These are phyloP conservation scores for Diaporthe vexans DNA, from an alignment of 2,329 filamentous ascomycete genomes.

Conservation along the genomic window DNA sequence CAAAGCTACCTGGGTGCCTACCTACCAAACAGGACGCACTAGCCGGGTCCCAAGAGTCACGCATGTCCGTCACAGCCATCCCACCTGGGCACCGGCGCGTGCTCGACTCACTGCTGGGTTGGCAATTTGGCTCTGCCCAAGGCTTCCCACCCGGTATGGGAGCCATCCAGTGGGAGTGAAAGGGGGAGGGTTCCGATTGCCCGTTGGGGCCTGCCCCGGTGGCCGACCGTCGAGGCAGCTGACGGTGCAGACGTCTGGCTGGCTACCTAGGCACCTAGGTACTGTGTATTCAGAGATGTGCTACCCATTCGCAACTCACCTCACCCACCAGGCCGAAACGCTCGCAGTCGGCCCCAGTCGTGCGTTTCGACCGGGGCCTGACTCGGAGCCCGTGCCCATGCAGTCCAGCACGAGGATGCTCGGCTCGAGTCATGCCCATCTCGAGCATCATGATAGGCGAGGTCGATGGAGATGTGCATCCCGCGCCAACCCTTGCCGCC, in stretches of 20 bases:
- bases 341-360: background rate
- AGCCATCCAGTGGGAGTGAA: too few species aligned
- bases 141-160: too few species aligned
- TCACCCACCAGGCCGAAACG: conserved; percentile 9
- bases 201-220: background rate
- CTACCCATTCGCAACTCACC: background rate
- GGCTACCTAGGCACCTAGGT: too few species aligned
- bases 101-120: background rate
- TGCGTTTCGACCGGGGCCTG: background rate
- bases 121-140: too few species aligned
- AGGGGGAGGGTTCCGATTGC: conserved; percentile 7
- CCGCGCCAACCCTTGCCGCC: conserved; percentile 1
- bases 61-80: conserved; percentile 7
- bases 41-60: background rate
- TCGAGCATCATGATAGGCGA: conserved; percentile 27
- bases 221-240: background rate
- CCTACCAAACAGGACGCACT: background rate
- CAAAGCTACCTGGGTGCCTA: background rate
- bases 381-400: conserved; percentile 23
- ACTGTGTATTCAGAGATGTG: too few species aligned
- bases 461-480: conserved; percentile 2
- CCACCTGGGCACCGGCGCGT: conserved; percentile 4
- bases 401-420: conserved; percentile 12
- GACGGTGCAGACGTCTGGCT: background rate
- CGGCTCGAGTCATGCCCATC: conserved; percentile 21